Percentiles rank a stretch among this genome's conserved stretches.
phyloP scores from a whole-genome alignment of 345 rosid species.

The Moringa oleifera region DNA sequence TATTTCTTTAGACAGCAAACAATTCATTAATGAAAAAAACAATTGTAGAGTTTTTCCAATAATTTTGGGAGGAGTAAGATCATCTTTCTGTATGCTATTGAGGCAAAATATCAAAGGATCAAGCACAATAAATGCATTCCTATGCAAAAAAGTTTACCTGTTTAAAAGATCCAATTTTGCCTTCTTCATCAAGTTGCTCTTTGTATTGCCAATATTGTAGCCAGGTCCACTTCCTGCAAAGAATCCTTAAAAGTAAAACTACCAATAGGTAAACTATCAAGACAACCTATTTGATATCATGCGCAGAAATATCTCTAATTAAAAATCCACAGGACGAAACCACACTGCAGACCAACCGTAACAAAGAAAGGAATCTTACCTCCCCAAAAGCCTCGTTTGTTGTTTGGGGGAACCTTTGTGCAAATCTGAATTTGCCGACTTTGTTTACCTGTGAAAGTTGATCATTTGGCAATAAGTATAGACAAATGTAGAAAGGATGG shows the following conservation, averaged over 20 bases:
- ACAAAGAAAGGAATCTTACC: conserved; percentile 27
- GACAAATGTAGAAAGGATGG: conserved; percentile 8
- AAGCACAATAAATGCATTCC: not conserved
- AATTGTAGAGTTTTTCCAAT: too few relatives aligned
- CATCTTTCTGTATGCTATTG: too few relatives aligned
- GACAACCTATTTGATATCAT: not conserved
- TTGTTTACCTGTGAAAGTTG: conserved; percentile 52
- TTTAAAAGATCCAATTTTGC: conserved; percentile 68
- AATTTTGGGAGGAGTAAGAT: too few relatives aligned
- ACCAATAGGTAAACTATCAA: not conserved
- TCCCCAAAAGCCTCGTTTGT: conserved; percentile 56
- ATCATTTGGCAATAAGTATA: conserved; percentile 15
- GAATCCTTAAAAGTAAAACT: not conserved
- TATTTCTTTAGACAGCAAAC: too few relatives aligned
- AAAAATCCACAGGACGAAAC: not conserved
- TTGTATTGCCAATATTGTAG: conserved; percentile 49
- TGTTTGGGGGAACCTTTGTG: conserved; percentile 70
- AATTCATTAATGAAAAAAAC: too few relatives aligned
- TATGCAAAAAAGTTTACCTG: conserved; percentile 35
- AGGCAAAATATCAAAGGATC: too few relatives aligned
- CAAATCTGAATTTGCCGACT: conserved; percentile 75
- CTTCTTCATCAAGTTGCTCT: conserved; percentile 91
- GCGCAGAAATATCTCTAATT: not conserved
- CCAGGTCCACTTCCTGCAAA: conserved; percentile 53
- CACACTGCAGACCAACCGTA: not conserved